Evolutionary conservation across 2,329 filamentous ascomycete genomes (phyloP).

Genomic region (Nothophoma quercina): DNA sequence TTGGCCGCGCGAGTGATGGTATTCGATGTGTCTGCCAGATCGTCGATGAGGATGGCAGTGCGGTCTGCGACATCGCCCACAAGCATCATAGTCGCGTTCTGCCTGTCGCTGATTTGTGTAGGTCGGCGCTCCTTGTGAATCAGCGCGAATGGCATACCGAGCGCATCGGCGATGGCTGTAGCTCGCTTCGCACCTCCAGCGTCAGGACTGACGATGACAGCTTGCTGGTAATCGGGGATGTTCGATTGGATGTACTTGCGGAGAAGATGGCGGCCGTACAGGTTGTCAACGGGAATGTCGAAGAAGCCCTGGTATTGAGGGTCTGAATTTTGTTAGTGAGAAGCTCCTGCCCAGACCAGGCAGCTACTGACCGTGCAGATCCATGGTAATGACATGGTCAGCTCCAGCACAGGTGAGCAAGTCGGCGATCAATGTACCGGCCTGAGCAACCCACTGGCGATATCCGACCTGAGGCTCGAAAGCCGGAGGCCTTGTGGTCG

Average conservation of each 20-base stretch:
- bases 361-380: slow-evolving; percentile 61
- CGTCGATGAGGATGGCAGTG: slow-evolving; percentile 90
- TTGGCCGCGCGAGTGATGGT: slow-evolving; percentile 97
- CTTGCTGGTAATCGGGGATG: slow-evolving; percentile 83
- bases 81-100: slow-evolving; percentile 87
- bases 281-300: slow-evolving; percentile 96
- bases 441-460: slow-evolving; percentile 98
- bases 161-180: slow-evolving; percentile 89
- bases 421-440: slow-evolving; percentile 92
- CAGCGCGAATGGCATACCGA: slow-evolving; percentile 94
- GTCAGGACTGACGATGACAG: slow-evolving; percentile 94
- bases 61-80: slow-evolving; percentile 84
- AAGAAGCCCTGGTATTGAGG: slow-evolving; percentile 99
- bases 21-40: slow-evolving; percentile 94
- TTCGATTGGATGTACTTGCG: slow-evolving; percentile 77
- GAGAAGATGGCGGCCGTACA: slow-evolving; percentile 82
- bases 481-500: slow-evolving; percentile 60
- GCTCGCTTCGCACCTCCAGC: slow-evolving; percentile 96
- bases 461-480: slow-evolving; percentile 90
- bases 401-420: slow-evolving; percentile 94
- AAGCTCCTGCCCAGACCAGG: neutral
- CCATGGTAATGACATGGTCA: slow-evolving; percentile 97
- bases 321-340: slow-evolving; percentile 63
- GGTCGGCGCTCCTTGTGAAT: slow-evolving; percentile 98
- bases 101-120: slow-evolving; percentile 84